Base-by-base conservation (phyloP, 352 stramenopile genomes). In the Globisporangium heterothallicum region DNA sequence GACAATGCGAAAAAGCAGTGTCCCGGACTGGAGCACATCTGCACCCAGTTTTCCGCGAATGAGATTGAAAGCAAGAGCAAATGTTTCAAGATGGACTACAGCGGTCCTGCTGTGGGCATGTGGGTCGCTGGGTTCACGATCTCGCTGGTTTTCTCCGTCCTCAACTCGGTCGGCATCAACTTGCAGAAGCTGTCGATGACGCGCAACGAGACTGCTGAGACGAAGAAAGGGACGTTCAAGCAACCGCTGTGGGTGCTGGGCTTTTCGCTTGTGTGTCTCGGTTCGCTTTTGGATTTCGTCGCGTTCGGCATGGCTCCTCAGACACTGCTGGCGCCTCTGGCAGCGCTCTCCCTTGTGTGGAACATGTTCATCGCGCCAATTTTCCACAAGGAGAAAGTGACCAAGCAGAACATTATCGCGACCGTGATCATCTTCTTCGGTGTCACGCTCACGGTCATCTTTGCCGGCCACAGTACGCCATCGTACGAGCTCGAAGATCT, bases 361-460 rank as follows among this genome's bases (percentile, higher is more conserved):
- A 97, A 97, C 62, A 91, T 96, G 66, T 81, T 96, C 35, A 92
- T 97, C 51, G 88, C 89, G 1, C 85, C 84, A 2, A 79, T 87
- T 10, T 93, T 97, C 59, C 85, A 95, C 71, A 86, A 92, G 46
- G 88, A 97, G 53, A 90, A 82, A 41, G 75, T 96, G 25, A 95
- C 83, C 9, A 57, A 66, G 9, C 63, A 85, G 36, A 94, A 95
- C 56, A 66, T 96, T 26, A 54, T 90, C 12, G 81, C 86, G 4
- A 95, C 84, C 1, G 68, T 67, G 24, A 92, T 97, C 59, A 96
- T 97, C 60, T 96, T 96, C 58, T 49, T 74, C 2, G 88, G 88
- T 7, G 88, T 94, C 9, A 94, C 84, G 29, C 61, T 96, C 35
- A 95, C 88, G 0, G 80, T 97, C 7, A 88, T 95, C 51, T 96